Evolutionary conservation across 2,329 filamentous ascomycete genomes (phyloP).

Genomic region (Magnaporthiopsis poae): DNA sequence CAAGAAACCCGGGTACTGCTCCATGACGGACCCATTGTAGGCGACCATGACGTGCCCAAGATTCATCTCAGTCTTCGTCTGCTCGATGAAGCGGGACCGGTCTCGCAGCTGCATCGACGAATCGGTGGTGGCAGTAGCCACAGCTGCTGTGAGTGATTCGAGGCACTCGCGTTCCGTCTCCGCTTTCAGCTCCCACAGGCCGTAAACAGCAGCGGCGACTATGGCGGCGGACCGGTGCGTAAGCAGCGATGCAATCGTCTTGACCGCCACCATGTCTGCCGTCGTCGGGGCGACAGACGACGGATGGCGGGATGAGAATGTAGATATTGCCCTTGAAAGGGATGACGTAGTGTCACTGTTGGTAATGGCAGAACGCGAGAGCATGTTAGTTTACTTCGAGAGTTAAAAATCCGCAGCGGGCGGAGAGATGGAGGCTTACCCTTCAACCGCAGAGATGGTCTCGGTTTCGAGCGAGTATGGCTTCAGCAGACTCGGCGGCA

Average conservation of each 20-base stretch:
- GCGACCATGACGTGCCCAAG: constrained; percentile 49
- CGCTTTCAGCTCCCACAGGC: constrained; percentile 45
- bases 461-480: constrained; percentile 53
- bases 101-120: neutral
- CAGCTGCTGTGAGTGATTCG: neutral
- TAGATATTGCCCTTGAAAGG: constrained; percentile 32
- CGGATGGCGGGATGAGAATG: constrained; percentile 43
- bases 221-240: constrained; percentile 50
- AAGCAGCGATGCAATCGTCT: constrained; percentile 43
- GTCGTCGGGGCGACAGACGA: constrained; percentile 26
- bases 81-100: constrained; percentile 25
- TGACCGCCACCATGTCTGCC: constrained; percentile 42
- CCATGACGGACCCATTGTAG: constrained; percentile 70
- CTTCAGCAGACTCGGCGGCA: constrained; percentile 42
- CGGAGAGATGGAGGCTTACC: constrained; percentile 30
- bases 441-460: constrained; percentile 47
- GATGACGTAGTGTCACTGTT: constrained; percentile 34
- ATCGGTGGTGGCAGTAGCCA: neutral
- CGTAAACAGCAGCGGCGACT: constrained; percentile 48
- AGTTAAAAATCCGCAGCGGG: constrained; percentile 11
- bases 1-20: constrained; percentile 64
- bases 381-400: neutral
- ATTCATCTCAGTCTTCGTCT: constrained; percentile 36
- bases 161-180: constrained; percentile 40
- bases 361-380: neutral